Percentiles rank a stretch among this genome's conserved stretches.
Conservation (phyloP, 495 filamentous ascomycete genomes). For the Daldinia decipiens region DNA sequence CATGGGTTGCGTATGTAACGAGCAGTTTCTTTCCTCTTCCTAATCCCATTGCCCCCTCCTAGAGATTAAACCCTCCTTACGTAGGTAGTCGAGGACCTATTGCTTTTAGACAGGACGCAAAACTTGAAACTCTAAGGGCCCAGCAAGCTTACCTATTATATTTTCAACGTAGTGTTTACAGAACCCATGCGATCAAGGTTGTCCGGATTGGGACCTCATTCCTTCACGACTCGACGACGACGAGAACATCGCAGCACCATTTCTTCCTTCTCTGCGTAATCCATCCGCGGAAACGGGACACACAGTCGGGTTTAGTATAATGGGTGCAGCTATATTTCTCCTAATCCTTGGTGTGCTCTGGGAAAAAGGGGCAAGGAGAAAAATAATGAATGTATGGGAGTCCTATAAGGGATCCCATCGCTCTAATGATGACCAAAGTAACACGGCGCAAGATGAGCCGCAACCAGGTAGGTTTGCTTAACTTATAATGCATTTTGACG, state of each 20-base stretch:
- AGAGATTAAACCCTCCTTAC: background rate
- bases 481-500: background rate
- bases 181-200: conserved; percentile 47
- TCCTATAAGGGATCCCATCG: background rate
- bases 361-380: conserved; percentile 1
- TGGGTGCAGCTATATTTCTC: conserved; percentile 27
- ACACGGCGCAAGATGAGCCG: background rate
- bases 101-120: no score
- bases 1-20: conserved; percentile 44
- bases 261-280: conserved; percentile 1
- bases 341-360: conserved; percentile 18
- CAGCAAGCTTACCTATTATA: no score
- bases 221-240: conserved; percentile 31
- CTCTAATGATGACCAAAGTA: background rate
- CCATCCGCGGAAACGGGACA: conserved; percentile 8
- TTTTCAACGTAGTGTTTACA: conserved; percentile 26
- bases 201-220: conserved; percentile 38
- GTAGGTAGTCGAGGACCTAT: background rate
- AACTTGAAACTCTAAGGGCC: no score
- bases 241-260: conserved; percentile 14
- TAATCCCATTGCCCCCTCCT: no score
- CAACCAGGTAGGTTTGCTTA: background rate
- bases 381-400: background rate
- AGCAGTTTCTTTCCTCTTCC: no score
- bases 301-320: conserved; percentile 25